These are phyloP conservation scores for Camellia japonica DNA, from an alignment of 148 eudicot genomes.

Conservation along the genomic window DNA sequence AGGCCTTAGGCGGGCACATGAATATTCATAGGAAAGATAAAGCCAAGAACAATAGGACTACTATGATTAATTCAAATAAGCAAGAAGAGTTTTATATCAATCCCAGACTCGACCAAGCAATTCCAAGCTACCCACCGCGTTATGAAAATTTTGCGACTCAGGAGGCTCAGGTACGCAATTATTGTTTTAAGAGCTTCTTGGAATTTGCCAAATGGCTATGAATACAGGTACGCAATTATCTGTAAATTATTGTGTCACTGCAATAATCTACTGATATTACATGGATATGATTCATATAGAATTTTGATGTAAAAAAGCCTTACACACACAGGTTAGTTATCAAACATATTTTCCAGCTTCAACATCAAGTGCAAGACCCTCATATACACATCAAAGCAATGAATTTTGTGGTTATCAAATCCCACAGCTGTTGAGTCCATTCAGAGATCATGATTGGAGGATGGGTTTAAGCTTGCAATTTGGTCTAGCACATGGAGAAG, in stretches of 20 bases:
- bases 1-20: constrained; percentile 60
- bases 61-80: constrained; percentile 14
- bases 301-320: too few species aligned
- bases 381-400: background rate
- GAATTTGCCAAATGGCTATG: too few species aligned
- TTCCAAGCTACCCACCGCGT: constrained; percentile 13
- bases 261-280: too few species aligned
- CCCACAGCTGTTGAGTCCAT: background rate
- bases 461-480: constrained; percentile 23
- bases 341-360: constrained; percentile 7
- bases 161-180: background rate
- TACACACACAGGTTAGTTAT: background rate
- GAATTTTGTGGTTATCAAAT: background rate
- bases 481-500: constrained; percentile 13
- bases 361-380: background rate
- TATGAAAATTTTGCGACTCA: background rate
- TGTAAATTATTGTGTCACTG: too few species aligned
- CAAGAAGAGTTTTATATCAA: constrained; percentile 14
- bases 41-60: constrained; percentile 9
- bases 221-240: too few species aligned
- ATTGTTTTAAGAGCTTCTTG: too few species aligned
- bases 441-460: constrained; percentile 1
- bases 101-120: constrained; percentile 14
- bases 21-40: constrained; percentile 55
- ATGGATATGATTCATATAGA: too few species aligned